Base-by-base conservation (phyloP, 495 filamentous ascomycete genomes). In the Daldinia caldariorum region DNA sequence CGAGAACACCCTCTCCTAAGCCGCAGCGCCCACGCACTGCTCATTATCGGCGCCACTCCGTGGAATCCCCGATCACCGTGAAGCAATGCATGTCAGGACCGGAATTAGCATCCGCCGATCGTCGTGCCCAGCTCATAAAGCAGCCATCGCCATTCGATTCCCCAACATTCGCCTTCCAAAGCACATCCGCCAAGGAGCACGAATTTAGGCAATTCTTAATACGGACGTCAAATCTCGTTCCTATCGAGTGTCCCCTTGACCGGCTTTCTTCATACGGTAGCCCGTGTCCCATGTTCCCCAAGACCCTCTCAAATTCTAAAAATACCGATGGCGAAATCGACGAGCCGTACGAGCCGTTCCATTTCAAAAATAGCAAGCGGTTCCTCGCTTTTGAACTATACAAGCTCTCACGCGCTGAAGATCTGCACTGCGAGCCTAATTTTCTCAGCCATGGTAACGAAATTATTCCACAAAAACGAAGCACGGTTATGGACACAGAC, bases 1-100 rank as follows among this genome's bases (percentile, higher is more conserved):
- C 43, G 9, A 47, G 43, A 22, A 47, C 43, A 20, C 43, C 43
- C 18, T 47, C 43, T 22, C 43, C 43, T 47, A 47, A 18, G 43
- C 18, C 18, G 7, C 18, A 47, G 18, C 16, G 43, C 43, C 20
- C 43, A 20, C 43, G 14, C 18, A 16, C 43, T 3, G 7, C 7
- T 47, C 7, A 47, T 7, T 7, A 22, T 12, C 18, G 43, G 10
- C 43, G 18, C 43, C 16, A 20, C 20, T 47, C 43, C 5, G 8
- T 10, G 0, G 18, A 47, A 16, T 47, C 43, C 18, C 43, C 43
- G 4, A 47, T 9, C 0, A 47, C 20, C 7, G 18, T 47, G 7
- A 47, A 22, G 16, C 43, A 47, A 47, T 47, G 4, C 18, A 47
- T 47, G 43, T 16, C 43, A 22, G 43, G 43, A 20, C 43, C 20